Base-by-base conservation (phyloP, 1,284 basidiomycete genomes). In the Cryptococcus sp. region DNA sequence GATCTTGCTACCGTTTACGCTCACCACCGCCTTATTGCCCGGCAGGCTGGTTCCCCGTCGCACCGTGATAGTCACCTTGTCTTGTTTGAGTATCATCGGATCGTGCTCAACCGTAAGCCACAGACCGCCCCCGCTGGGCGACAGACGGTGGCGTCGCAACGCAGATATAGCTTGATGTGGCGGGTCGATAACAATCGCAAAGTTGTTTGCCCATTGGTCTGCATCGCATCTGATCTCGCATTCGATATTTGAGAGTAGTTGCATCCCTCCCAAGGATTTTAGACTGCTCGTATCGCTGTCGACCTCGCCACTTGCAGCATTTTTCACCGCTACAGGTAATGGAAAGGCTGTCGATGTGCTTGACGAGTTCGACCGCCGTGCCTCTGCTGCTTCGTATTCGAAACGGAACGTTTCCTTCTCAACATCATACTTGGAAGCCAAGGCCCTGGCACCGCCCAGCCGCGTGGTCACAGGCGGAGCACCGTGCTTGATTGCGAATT, bases 101-200 rank as follows among this genome's bases (percentile, higher is more conserved):
- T 93, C 90, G 68, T 99, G 95, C 25, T 88, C 90, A 67, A 99
- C 83, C 0, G 92, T 95, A 22, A 99, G 80, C 96, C 96, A 99
- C n/a, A 97, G 80, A 0, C 95, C 95, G 8, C 96, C 94, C 3
- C 94, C 95, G 44, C 88, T 88, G 11, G 85, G 82, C 0, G 92
- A 93, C 11, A 99, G 82, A 19, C 88, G 85, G 77, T 99, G 95
- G 38, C 96, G 84, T 11, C 89, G 86, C 19, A 99, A 83, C 60
- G 90, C 93, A 1, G 88, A 86, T 41, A 95, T 87, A 5, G 85
- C 83, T 65, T 88, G 87, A 19, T 94, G 95, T 3, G 95, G 93
- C 0, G 96, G 96, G 75, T 98, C 93, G 50, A 98, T 86, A 17
- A 96, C 88, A 48, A 99, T 87, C 67, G 96, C 91, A 57, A 99